Evolutionary conservation across 495 filamentous ascomycete genomes (phyloP).

Genomic region (Pyrenula massariospora): DNA sequence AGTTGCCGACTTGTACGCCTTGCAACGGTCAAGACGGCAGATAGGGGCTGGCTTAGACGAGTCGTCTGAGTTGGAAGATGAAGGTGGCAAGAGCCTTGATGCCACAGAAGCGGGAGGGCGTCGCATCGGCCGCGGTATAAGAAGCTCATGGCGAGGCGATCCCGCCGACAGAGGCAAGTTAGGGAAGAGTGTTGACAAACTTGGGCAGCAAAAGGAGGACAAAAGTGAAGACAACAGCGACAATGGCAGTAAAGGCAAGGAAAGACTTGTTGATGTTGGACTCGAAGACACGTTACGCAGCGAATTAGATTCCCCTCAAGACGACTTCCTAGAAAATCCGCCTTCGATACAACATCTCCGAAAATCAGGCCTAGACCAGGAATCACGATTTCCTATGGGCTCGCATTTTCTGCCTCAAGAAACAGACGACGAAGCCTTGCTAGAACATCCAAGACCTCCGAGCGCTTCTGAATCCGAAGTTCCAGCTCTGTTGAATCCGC

Average conservation of each 20-base stretch:
- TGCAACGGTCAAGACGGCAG: constrained; percentile 78
- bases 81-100: constrained; percentile 43
- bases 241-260: constrained; percentile 47
- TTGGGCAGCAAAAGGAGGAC: constrained; percentile 19
- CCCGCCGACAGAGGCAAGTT: constrained; percentile 17
- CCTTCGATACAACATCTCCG: constrained; percentile 67
- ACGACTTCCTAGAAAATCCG: constrained; percentile 49
- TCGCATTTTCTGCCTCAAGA: constrained; percentile 33
- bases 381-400: constrained; percentile 13
- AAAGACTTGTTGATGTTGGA: constrained; percentile 76
- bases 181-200: constrained; percentile 16
- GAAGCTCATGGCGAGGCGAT: constrained; percentile 43
- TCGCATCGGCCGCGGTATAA: constrained; percentile 32
- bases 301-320: constrained; percentile 13
- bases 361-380: constrained; percentile 10
- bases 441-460: constrained; percentile 25
- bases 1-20: constrained; percentile 81
- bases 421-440: constrained; percentile 27
- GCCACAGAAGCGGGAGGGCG: constrained; percentile 38
- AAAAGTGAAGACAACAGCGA: constrained; percentile 16
- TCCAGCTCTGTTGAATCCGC: constrained; percentile 33
- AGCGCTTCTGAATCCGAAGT: constrained; percentile 31
- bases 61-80: constrained; percentile 68
- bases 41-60: constrained; percentile 71
- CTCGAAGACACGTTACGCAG: constrained; percentile 54